These are phyloP conservation scores for Kokia cookei DNA, from an alignment of 441 rosid species.

Conservation along the genomic window DNA sequence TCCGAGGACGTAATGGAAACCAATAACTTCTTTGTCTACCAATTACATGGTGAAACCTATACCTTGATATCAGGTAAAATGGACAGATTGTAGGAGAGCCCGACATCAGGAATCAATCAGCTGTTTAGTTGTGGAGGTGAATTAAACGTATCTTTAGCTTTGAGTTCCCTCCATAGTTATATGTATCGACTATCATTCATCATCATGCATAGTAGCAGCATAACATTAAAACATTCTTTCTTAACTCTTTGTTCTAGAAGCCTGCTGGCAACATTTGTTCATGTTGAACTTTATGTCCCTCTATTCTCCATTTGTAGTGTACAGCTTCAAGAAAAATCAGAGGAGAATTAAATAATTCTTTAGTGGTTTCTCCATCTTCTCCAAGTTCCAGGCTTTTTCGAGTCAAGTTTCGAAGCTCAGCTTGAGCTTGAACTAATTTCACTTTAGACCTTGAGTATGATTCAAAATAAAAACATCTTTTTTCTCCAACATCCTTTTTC, in stretches of 20 bases:
- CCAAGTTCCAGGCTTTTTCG: too few relatives aligned
- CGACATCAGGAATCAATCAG: neutral
- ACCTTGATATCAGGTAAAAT: slow-evolving; percentile 4
- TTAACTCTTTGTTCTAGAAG: neutral
- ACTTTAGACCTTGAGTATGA: too few relatives aligned
- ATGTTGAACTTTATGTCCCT: neutral
- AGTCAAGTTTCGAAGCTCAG: too few relatives aligned
- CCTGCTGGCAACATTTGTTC: neutral
- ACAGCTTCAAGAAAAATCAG: neutral
- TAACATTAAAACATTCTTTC: slow-evolving; percentile 9
- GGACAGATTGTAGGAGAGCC: slow-evolving; percentile 20
- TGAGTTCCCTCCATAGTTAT: slow-evolving; percentile 5
- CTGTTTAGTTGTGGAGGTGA: slow-evolving; percentile 4
- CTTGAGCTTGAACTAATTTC: too few relatives aligned
- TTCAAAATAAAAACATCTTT: too few relatives aligned
- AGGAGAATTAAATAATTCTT: neutral
- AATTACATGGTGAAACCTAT: neutral
- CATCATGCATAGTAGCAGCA: neutral
- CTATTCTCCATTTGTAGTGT: neutral
- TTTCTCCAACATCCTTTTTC: too few relatives aligned
- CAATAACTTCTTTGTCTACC: slow-evolving; percentile 14
- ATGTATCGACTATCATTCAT: neutral
- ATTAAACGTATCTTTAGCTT: slow-evolving; percentile 2
- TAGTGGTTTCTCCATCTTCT: too few relatives aligned
- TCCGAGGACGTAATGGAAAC: slow-evolving; percentile 34